Conservation (phyloP, 805 yeast species). For the Kazachstania psychrophila region DNA sequence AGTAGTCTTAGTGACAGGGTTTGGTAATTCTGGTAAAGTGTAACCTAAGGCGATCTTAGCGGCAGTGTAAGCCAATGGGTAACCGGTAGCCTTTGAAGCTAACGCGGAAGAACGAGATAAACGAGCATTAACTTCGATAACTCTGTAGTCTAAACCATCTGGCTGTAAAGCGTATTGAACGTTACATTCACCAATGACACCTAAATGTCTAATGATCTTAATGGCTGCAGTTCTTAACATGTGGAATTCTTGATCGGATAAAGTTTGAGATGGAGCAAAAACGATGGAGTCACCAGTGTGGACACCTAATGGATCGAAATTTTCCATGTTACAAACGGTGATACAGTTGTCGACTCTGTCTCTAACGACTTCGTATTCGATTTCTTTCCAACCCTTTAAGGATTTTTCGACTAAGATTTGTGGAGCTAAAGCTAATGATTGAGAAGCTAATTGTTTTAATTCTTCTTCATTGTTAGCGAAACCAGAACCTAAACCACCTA, state of each 20-base stretch:
- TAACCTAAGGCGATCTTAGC: slow-evolving; percentile 94
- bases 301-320: slow-evolving; percentile 95
- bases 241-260: slow-evolving; percentile 94
- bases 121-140: slow-evolving; percentile 96
- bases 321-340: slow-evolving; percentile 98
- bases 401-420: slow-evolving; percentile 96
- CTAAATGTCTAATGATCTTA: slow-evolving; percentile 92
- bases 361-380: slow-evolving; percentile 96
- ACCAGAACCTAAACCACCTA: slow-evolving; percentile 97
- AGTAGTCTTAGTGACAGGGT: slow-evolving; percentile 93
- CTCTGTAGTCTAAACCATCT: slow-evolving; percentile 89
- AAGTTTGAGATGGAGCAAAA: slow-evolving; percentile 96
- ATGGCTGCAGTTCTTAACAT: slow-evolving; percentile 97
- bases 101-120: slow-evolving; percentile 94
- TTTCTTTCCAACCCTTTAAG: slow-evolving; percentile 97
- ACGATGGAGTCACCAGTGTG: slow-evolving; percentile 99
- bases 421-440: slow-evolving; percentile 82
- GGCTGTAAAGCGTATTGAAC: slow-evolving; percentile 96
- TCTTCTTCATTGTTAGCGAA: slow-evolving; percentile 81
- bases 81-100: slow-evolving; percentile 98
- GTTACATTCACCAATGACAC: slow-evolving; percentile 98
- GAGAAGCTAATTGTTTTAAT: slow-evolving; percentile 78
- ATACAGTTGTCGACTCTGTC: slow-evolving; percentile 95
- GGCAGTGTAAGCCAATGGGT: slow-evolving; percentile 97
- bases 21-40: slow-evolving; percentile 90